phyloP scores from a whole-genome alignment of 352 stramenopile species.

The Detonula confervacea region DNA sequence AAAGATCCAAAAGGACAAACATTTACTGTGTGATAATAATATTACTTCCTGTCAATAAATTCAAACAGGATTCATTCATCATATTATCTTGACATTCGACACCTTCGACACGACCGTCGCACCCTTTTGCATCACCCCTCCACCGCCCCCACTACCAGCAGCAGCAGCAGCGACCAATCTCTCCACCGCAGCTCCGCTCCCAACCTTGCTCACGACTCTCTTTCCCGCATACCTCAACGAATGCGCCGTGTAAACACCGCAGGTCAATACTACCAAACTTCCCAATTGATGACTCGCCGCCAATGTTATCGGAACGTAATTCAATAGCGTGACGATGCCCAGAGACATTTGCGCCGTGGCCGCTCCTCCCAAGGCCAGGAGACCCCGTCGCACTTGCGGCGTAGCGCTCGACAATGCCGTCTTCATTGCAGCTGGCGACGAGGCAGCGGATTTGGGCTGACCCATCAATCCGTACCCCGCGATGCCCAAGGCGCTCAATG shows the following conservation, averaged over 20 bases:
- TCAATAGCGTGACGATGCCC: conserved; percentile 96
- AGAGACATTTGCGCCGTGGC: conserved; percentile 89
- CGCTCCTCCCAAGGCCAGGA: conserved; percentile 64
- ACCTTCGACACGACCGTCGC: conserved; percentile 16
- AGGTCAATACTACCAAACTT: conserved; percentile 93
- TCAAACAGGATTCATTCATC: too few relatives aligned
- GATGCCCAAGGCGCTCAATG: conserved; percentile 78
- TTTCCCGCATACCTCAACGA: conserved; percentile 71
- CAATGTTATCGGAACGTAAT: conserved; percentile 95
- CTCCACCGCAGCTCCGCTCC: neutral
- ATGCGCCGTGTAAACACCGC: conserved; percentile 88
- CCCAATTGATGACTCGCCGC: conserved; percentile 96
- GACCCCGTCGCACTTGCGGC: conserved; percentile 65
- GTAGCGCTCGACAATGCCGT: conserved; percentile 38
- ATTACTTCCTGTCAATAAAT: too few relatives aligned
- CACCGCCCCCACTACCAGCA: conserved; percentile 8
- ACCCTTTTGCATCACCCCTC: conserved; percentile 17
- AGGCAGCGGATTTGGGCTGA: too few relatives aligned
- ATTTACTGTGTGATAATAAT: too few relatives aligned
- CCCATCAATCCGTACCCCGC: conserved; percentile 58
- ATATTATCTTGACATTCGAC: conserved; percentile 17
- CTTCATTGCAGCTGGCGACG: conserved; percentile 17
- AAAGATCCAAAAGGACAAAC: too few relatives aligned
- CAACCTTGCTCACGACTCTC: conserved; percentile 19
- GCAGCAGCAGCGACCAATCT: neutral